A percentile compares a stretch with the other conserved stretches of the same genome.
phyloP scores from a whole-genome alignment of 2,329 filamentous ascomycete genomes.

The Apiospora saccharicola region DNA sequence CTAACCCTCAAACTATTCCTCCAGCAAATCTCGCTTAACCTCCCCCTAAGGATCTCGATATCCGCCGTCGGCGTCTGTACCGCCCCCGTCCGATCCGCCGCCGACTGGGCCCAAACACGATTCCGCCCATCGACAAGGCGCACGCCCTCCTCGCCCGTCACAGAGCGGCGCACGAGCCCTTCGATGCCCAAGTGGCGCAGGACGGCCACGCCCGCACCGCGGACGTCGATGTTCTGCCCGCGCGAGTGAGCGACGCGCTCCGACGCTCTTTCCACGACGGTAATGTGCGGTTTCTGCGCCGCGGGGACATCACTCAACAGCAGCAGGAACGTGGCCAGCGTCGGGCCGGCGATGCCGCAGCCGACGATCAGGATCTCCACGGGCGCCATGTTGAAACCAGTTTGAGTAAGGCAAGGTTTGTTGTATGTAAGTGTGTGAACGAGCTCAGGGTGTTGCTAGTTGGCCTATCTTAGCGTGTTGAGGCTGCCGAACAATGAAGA shows the following conservation, averaged over 20 bases:
- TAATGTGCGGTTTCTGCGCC: constrained; percentile 41
- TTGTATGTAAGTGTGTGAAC: not conserved
- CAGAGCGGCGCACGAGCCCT: constrained; percentile 41
- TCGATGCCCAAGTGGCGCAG: constrained; percentile 50
- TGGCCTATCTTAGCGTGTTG: not conserved
- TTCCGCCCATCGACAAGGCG: constrained; percentile 45
- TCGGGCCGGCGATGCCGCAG: constrained; percentile 48
- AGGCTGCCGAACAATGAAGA: not conserved
- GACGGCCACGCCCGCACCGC: constrained; percentile 48
- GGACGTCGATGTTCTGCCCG: constrained; percentile 55
- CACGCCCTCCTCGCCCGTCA: constrained; percentile 50
- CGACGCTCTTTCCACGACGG: constrained; percentile 51
- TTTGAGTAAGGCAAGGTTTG: not conserved
- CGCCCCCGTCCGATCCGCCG: constrained; percentile 38
- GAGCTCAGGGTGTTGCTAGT: not conserved
- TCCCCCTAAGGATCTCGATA: constrained; percentile 47
- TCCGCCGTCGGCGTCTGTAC: constrained; percentile 45
- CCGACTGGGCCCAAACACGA: constrained; percentile 37
- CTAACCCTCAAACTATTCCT: constrained; percentile 30
- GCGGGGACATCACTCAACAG: constrained; percentile 32
- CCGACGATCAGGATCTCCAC: constrained; percentile 48
- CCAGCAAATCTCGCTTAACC: constrained; percentile 44
- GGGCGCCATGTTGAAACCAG: constrained; percentile 35
- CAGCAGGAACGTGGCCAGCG: constrained; percentile 53
- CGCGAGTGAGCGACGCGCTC: constrained; percentile 42